A percentile compares a stretch with the other conserved stretches of the same genome.
Conservation (phyloP, 2,329 filamentous ascomycete species). For the Pseudogymnoascus sp. region DNA sequence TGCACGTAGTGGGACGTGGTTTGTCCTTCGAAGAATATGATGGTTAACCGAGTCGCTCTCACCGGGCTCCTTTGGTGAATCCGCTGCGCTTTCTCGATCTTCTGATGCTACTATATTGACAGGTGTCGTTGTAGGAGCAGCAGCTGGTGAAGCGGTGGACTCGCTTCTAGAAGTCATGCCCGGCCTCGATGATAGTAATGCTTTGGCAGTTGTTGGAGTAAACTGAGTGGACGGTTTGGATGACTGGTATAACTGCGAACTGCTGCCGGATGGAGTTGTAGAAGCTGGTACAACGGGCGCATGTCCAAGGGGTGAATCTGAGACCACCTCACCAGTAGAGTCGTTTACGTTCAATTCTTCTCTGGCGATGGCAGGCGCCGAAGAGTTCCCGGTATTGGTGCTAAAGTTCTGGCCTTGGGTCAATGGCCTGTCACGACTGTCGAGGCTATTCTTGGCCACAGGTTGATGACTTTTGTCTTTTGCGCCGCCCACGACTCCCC, state of each 20-base stretch:
- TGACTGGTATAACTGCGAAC: conserved; percentile 26
- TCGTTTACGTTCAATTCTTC: conserved; percentile 32
- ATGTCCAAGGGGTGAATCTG: conserved; percentile 26
- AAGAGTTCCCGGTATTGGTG: conserved; percentile 36
- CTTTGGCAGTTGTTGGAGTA: conserved; percentile 21
- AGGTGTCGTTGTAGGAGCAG: conserved; percentile 39
- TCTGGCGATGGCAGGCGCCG: conserved; percentile 33
- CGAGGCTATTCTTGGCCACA: conserved; percentile 33
- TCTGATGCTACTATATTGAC: conserved; percentile 43
- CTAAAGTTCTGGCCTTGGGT: conserved; percentile 37
- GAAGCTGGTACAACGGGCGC: conserved; percentile 26
- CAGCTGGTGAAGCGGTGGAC: conserved; percentile 23
- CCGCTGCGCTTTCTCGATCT: conserved; percentile 35
- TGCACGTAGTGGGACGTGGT: background rate
- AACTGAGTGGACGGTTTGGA: conserved; percentile 25
- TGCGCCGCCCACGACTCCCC: conserved; percentile 69
- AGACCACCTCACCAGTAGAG: conserved; percentile 27
- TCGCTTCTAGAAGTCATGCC: conserved; percentile 27
- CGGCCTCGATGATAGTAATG: conserved; percentile 20
- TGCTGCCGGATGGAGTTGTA: conserved; percentile 23
- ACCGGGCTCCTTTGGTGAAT: background rate
- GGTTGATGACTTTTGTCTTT: conserved; percentile 41
- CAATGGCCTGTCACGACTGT: conserved; percentile 37
- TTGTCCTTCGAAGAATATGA: background rate
- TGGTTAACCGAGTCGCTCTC: background rate